Conservation (phyloP, 2,329 filamentous ascomycete genomes). For the Colletotrichum cordylinicola region DNA sequence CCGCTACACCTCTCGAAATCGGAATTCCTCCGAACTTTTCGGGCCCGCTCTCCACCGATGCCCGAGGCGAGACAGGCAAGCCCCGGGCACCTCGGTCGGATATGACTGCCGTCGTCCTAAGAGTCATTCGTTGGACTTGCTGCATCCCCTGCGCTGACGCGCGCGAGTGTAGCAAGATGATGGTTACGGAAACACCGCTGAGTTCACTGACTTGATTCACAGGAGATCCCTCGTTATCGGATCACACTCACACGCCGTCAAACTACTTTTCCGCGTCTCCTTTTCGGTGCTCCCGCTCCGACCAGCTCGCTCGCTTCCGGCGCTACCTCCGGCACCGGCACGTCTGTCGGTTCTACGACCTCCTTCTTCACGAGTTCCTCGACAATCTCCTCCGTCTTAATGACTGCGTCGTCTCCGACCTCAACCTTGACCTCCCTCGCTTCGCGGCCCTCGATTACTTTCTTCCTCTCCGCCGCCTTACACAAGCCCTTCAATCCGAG, state of each 20-base stretch:
- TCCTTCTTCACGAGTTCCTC: slow-evolving; percentile 32
- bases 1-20: neutral
- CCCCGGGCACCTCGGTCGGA: slow-evolving; percentile 10
- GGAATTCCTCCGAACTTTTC: slow-evolving; percentile 7
- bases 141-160: neutral
- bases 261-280: neutral
- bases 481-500: slow-evolving; percentile 80
- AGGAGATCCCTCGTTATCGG: neutral
- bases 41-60: neutral
- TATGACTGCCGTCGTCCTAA: neutral
- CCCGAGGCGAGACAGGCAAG: neutral
- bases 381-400: slow-evolving; percentile 28
- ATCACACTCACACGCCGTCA: neutral
- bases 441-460: slow-evolving; percentile 64
- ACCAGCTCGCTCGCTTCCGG: neutral
- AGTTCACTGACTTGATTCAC: neutral
- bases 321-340: neutral
- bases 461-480: slow-evolving; percentile 70
- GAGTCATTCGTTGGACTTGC: neutral
- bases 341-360: neutral
- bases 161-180: neutral
- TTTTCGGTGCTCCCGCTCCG: neutral
- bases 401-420: slow-evolving; percentile 26
- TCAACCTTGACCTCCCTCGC: slow-evolving; percentile 39
- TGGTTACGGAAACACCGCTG: neutral